Conservation (phyloP, 768 basidiomycete species). For the Podaxis carcinomalis region DNA sequence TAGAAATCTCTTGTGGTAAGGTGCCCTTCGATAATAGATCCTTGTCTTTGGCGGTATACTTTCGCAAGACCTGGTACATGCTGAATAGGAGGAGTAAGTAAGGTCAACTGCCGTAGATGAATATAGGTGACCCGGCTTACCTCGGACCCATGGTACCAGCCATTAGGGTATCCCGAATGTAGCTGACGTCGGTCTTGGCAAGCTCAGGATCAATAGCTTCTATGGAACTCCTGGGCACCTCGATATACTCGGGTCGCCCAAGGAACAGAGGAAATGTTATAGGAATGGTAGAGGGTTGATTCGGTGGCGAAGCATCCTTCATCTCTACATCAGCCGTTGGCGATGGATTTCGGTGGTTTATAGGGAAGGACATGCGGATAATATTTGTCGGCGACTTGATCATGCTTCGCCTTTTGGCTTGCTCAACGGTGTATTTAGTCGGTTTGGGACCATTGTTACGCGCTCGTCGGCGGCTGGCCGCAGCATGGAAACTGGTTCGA, state of each 20-base stretch:
- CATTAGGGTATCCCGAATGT: constrained; percentile 45
- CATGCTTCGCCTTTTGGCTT: constrained; percentile 32
- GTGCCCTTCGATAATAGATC: constrained; percentile 24
- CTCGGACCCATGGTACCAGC: not conserved
- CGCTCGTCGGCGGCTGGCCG: constrained; percentile 36
- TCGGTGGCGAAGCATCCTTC: constrained; percentile 20
- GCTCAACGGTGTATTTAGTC: constrained; percentile 30
- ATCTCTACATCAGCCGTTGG: constrained; percentile 27
- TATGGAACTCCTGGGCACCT: constrained; percentile 43
- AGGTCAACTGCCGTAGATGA: constrained; percentile 10
- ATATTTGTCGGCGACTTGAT: constrained; percentile 18
- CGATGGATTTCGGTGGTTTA: constrained; percentile 14
- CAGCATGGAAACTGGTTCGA: constrained; percentile 18
- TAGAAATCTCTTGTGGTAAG: constrained; percentile 39
- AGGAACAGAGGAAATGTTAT: constrained; percentile 48
- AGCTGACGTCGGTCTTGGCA: constrained; percentile 41
- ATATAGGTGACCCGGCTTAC: constrained; percentile 1
- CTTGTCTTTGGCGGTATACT: constrained; percentile 20
- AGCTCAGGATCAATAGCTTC: constrained; percentile 47
- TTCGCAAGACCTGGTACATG: constrained; percentile 1
- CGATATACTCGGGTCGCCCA: constrained; percentile 43
- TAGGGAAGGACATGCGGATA: constrained; percentile 23
- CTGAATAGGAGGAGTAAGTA: not conserved
- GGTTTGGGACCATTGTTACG: constrained; percentile 24
- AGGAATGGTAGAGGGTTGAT: constrained; percentile 16